Base-by-base conservation (phyloP, 2,329 filamentous ascomycete species). In the Apiospora pterosperma region DNA sequence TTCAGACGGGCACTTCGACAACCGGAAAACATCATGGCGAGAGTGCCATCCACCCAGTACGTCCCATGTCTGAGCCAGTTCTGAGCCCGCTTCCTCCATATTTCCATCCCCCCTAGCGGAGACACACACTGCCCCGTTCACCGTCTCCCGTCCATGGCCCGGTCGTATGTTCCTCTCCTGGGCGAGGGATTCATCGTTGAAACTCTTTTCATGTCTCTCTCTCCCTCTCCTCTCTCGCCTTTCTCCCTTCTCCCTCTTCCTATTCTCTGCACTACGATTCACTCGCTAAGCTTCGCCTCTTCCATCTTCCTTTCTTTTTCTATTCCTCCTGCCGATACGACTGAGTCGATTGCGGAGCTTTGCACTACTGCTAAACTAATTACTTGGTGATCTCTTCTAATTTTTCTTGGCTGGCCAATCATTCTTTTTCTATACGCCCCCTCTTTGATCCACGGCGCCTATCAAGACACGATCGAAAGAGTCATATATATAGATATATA, bases 371-470 rank as follows among this genome's bases (percentile, higher is more conserved):
- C 39, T 36, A 62, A 10, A 42, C 31, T 62, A 44, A 62, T 62
- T 25, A 12, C 16, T 62, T 62, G 23, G 59, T 62, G 34, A 60
- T 39, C 58, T 59, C 23, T 39, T 60, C 58, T 60, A 60, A 38
- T 60, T 60, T 60, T 23, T 21, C 60, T 62, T 62, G 60, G 60
- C 60, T 62, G 60, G 60, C 60, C 60, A 62, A 62, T 44, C 39
- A 55, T 39, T 28, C 58, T 60, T 38, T 23, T 25, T 36, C 5
- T 38, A 38, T 25, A 60, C 58, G 58, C 36, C 58, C 58, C 58
- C 16, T 59, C 36, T 39, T 28, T 19, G 25, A 34, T n/a, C 48
- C 48, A 34, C 48, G 48, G 48, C 48, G 48, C 25, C 48, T 55
- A 55, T 55, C 10, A 55, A 11, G 16, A 55, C 48, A 10, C 31